Percentiles rank a stretch among this genome's conserved stretches.
These are phyloP conservation scores for Lathyrus tuberosus DNA, from an alignment of 306 rosid genomes.

Conservation along the genomic window DNA sequence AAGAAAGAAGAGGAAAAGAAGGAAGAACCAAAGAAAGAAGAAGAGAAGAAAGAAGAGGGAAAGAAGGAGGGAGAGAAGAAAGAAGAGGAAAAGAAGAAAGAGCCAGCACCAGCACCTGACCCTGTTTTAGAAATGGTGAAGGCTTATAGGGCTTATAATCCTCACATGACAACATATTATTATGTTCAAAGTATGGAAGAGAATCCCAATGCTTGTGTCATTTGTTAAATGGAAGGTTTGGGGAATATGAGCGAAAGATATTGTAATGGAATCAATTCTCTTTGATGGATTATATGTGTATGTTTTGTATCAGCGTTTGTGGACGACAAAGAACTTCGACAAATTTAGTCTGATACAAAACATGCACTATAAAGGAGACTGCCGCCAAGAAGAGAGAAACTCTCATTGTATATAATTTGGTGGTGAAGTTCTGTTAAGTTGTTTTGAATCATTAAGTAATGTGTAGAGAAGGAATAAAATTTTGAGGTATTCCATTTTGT, in stretches of 20 bases:
- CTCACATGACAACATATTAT: conserved; percentile 71
- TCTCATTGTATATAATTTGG: conserved; percentile 54
- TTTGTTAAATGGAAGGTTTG: conserved; percentile 46
- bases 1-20: conserved; percentile 56
- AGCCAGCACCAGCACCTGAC: conserved; percentile 54
- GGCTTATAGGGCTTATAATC: conserved; percentile 79
- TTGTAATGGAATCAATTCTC: conserved; percentile 1
- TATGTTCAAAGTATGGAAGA: conserved; percentile 91
- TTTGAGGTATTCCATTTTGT: conserved; percentile 38
- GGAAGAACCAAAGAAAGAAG: conserved; percentile 56
- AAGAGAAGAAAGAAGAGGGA: conserved; percentile 53
- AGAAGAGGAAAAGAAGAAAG: conserved; percentile 55
- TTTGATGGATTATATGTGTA: conserved; percentile 19
- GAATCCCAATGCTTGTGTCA: conserved; percentile 89
- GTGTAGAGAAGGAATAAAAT: conserved; percentile 59
- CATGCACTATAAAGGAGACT: conserved; percentile 32
- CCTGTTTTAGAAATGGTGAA: conserved; percentile 69
- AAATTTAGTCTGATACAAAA: no score
- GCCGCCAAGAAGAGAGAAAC: conserved; percentile 37
- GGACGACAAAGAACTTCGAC: no score
- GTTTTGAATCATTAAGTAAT: conserved; percentile 41
- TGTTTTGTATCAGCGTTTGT: no score
- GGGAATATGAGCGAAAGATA: conserved; percentile 24
- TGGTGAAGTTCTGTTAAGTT: conserved; percentile 42
- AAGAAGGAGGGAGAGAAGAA: conserved; percentile 50